Evolutionary conservation across 148 eudicot genomes (phyloP).

Genomic region (Chenopodium album): DNA sequence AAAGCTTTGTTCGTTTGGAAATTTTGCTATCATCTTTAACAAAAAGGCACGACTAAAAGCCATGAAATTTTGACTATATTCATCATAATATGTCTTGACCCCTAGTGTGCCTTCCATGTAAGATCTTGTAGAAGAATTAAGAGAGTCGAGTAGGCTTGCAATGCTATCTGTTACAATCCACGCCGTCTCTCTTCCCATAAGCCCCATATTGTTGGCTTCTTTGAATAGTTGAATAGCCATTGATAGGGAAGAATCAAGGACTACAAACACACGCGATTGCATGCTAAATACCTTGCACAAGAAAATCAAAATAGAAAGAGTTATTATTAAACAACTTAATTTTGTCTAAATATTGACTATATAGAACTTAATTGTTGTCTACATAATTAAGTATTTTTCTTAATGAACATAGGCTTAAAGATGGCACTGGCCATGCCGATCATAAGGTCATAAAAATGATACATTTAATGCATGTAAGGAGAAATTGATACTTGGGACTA

Average conservation of each 20-base stretch:
- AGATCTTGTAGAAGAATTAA: conserved; percentile 33
- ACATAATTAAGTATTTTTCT: too few relatives aligned
- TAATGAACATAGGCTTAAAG: too few relatives aligned
- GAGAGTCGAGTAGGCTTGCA: conserved; percentile 35
- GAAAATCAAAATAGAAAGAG: neutral
- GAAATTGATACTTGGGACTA: too few relatives aligned
- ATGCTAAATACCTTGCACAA: conserved; percentile 6
- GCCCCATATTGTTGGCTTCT: conserved; percentile 41
- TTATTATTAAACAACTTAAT: too few relatives aligned
- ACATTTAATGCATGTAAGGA: too few relatives aligned
- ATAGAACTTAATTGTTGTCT: too few relatives aligned
- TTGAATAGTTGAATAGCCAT: conserved; percentile 33
- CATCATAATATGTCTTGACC: conserved; percentile 30
- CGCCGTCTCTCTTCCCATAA: conserved; percentile 43
- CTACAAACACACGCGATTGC: conserved; percentile 48
- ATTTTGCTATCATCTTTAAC: conserved; percentile 13
- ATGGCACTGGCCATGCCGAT: too few relatives aligned
- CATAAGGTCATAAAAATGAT: too few relatives aligned
- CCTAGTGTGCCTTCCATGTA: conserved; percentile 46
- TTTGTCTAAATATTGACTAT: too few relatives aligned
- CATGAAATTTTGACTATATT: conserved; percentile 13
- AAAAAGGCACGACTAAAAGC: conserved; percentile 30
- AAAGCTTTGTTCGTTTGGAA: conserved; percentile 28
- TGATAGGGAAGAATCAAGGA: conserved; percentile 40
- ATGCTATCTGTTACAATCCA: conserved; percentile 40